These are phyloP conservation scores for Russula ochroleuca DNA, from an alignment of 768 basidiomycete species.

Conservation along the genomic window DNA sequence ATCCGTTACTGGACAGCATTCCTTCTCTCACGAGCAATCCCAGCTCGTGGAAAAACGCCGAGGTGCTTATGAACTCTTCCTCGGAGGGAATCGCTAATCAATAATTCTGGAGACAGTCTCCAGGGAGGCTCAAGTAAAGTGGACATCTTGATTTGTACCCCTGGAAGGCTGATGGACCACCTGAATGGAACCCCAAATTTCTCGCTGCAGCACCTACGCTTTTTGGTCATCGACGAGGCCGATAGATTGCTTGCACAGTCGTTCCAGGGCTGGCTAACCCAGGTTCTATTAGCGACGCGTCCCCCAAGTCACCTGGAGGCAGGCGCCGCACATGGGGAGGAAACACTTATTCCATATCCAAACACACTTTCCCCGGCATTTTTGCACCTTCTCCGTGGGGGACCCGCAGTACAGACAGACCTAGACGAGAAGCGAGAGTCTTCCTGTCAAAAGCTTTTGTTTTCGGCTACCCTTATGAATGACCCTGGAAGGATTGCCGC, in stretches of 20 bases:
- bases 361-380: slow-evolving; percentile 65
- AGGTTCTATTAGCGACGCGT: slow-evolving; percentile 72
- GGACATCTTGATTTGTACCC: slow-evolving; percentile 93
- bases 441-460: slow-evolving; percentile 90
- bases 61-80: slow-evolving; percentile 40
- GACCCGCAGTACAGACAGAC: slow-evolving; percentile 44
- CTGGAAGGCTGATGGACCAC: slow-evolving; percentile 93
- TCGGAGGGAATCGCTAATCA: background rate
- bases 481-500: slow-evolving; percentile 92
- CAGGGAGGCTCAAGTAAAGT: slow-evolving; percentile 86
- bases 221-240: slow-evolving; percentile 96
- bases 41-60: slow-evolving; percentile 60
- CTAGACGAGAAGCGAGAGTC: slow-evolving; percentile 52
- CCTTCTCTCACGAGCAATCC: slow-evolving; percentile 86
- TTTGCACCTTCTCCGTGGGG: slow-evolving; percentile 40
- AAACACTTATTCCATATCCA: slow-evolving; percentile 32
- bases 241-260: slow-evolving; percentile 93
- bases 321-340: background rate
- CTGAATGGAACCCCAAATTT: slow-evolving; percentile 84
- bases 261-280: slow-evolving; percentile 92
- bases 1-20: slow-evolving; percentile 88
- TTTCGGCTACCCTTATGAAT: slow-evolving; percentile 91
- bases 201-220: slow-evolving; percentile 91
- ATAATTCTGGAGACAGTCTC: slow-evolving; percentile 42
- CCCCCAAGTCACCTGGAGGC: slow-evolving; percentile 30